Conservation (phyloP, 768 basidiomycete species). For the Phlebiopsis flavidoalba region DNA sequence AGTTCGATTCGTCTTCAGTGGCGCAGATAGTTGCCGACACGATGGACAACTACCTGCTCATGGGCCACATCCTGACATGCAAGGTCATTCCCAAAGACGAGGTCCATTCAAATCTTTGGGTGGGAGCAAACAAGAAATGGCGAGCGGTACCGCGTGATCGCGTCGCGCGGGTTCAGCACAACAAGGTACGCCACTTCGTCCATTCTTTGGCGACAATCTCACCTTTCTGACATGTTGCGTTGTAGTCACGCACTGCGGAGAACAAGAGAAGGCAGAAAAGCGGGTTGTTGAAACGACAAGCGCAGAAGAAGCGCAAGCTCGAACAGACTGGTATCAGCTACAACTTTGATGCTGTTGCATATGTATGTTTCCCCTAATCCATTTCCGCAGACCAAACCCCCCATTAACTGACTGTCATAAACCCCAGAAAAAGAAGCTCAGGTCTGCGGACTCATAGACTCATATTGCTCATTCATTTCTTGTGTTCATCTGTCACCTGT, state of each 20-base stretch:
- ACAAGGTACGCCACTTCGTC: conserved; percentile 53
- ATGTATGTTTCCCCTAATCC: conserved; percentile 49
- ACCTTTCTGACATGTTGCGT: background rate
- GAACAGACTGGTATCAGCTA: conserved; percentile 82
- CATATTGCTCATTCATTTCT: background rate
- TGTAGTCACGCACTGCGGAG: conserved; percentile 69
- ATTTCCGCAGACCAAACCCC: background rate
- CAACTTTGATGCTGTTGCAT: conserved; percentile 74
- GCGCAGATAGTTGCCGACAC: conserved; percentile 96
- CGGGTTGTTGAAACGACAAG: conserved; percentile 75
- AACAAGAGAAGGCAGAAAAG: conserved; percentile 58
- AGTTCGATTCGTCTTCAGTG: conserved; percentile 85
- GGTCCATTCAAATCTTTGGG: conserved; percentile 92
- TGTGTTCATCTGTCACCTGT: background rate
- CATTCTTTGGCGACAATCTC: background rate
- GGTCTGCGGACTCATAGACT: conserved; percentile 7
- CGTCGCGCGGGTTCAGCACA: conserved; percentile 67
- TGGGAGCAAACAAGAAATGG: conserved; percentile 96
- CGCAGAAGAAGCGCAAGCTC: conserved; percentile 72
- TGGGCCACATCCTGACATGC: conserved; percentile 91
- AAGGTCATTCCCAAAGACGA: conserved; percentile 85
- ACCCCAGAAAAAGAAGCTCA: conserved; percentile 32
- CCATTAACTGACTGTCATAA: background rate
- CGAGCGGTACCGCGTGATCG: conserved; percentile 68
- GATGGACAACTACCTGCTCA: conserved; percentile 97